Conservation (phyloP, 2,329 filamentous ascomycete genomes). For the Phyllosticta citriasiana region DNA sequence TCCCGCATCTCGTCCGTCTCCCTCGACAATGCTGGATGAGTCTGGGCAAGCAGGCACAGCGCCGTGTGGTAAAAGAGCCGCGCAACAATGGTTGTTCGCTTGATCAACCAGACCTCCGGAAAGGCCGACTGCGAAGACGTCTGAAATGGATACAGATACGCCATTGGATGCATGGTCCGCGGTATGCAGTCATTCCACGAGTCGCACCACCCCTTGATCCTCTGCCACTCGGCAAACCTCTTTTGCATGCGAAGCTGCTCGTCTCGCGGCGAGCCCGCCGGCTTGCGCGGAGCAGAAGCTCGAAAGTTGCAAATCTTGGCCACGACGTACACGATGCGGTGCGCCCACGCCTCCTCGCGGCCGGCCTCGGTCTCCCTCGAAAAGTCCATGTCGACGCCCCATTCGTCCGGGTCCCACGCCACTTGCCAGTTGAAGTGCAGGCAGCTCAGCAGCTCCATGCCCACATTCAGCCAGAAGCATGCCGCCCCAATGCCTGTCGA, state of each 20-base stretch:
- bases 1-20: conserved; percentile 58
- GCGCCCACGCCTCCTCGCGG: conserved; percentile 75
- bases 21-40: conserved; percentile 58
- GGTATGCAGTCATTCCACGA: conserved; percentile 72
- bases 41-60: conserved; percentile 69
- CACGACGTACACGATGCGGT: conserved; percentile 79
- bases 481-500: conserved; percentile 71
- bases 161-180: conserved; percentile 77
- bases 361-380: conserved; percentile 46
- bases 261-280: conserved; percentile 45
- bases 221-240: conserved; percentile 66
- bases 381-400: conserved; percentile 77
- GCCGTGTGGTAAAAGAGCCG: conserved; percentile 84
- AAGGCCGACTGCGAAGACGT: conserved; percentile 64
- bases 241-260: conserved; percentile 55
- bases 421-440: conserved; percentile 79
- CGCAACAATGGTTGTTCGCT: conserved; percentile 69
- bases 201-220: conserved; percentile 71
- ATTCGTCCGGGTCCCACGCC: conserved; percentile 82
- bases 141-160: conserved; percentile 60
- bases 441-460: conserved; percentile 82
- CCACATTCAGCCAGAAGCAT: conserved; percentile 91
- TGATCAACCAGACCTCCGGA: conserved; percentile 82
- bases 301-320: conserved; percentile 82
- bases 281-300: conserved; percentile 54